phyloP scores from a whole-genome alignment of 2,329 filamentous ascomycete species.

The Epichloe amarillans region DNA sequence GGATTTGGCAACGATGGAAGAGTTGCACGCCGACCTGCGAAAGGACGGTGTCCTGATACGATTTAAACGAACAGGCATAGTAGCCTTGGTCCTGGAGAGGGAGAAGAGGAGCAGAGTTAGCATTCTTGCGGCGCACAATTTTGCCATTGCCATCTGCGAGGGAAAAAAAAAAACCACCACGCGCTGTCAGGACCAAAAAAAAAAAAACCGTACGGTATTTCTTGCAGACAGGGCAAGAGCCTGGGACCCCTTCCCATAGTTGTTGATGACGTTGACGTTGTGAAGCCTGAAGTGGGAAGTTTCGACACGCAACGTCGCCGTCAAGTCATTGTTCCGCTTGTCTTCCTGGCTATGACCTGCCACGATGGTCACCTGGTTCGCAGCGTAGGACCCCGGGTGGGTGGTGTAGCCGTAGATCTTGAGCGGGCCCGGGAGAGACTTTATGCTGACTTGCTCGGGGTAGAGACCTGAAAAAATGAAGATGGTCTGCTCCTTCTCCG shows the following conservation, averaged over 20 bases:
- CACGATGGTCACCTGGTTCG: constrained; percentile 42
- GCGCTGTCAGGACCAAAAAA: no score
- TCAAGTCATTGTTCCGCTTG: constrained; percentile 38
- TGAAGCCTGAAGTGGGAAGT: constrained; percentile 42
- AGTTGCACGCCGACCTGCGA: constrained; percentile 32
- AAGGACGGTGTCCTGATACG: constrained; percentile 36
- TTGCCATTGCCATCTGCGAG: neutral
- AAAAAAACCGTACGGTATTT: constrained; percentile 10
- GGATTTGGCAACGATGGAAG: constrained; percentile 29
- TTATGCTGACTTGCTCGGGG: neutral
- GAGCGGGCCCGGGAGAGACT: constrained; percentile 18
- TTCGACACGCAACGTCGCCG: constrained; percentile 28
- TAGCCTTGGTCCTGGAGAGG: constrained; percentile 20
- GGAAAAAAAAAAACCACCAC: no score
- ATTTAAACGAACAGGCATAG: constrained; percentile 31
- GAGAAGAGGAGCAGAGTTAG: neutral
- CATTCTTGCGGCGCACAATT: neutral
- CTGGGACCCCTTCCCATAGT: constrained; percentile 29
- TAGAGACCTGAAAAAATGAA: neutral
- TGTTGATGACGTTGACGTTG: constrained; percentile 41
- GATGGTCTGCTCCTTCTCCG: neutral
- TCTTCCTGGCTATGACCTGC: constrained; percentile 21
- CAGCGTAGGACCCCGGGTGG: constrained; percentile 34
- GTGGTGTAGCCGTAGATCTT: constrained; percentile 46
- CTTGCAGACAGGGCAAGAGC: constrained; percentile 28